Base-by-base conservation (phyloP, 2,329 filamentous ascomycete species). In the Cytospora paraplurivora region DNA sequence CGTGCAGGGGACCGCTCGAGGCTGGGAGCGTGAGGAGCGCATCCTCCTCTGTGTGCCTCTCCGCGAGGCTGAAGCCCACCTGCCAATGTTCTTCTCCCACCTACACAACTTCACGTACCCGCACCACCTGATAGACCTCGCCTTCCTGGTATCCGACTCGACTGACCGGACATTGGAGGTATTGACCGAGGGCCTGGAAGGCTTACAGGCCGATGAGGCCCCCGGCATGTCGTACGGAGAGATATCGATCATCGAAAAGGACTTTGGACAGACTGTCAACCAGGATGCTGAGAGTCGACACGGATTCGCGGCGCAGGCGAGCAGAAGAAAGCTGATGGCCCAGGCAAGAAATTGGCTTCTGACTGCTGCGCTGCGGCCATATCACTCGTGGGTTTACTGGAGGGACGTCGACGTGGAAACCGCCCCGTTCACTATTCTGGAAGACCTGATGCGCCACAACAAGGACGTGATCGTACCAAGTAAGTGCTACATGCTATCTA, bases 351-450 rank as follows among this genome's bases (percentile, higher is more conserved):
- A 99, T 77, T 99, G 95, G 95, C 82, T 99, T 59, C 79, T 99
- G 62, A 97, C 93, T 72, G 94, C 95, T 49, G 94, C 95, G 27
- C 80, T 99, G 60, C 88, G 95, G 51, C 95, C 95, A 1, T 96
- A 95, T 59, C 95, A 99, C 75, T 97, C 93, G 68, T 99, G 95
- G 95, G 95, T 99, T 11, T 99, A 99, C 75, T 99, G 95, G 95
- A 88, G 95, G 76, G 95, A 99, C 78, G 95, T 97, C 32, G 95
- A 99, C 77, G 95, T 99, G 10, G 93, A 98, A 77, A 99, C 95
- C 1, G 95, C 95, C 2, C 95, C 95, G 0, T 95, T 94, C 73
- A 98, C 95, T 0, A 98, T 99, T 70, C 79, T 99, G 67, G 95
- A 99, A 74, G 95, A 99, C 78, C 79, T 99, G 61, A 99, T 99